Base-by-base conservation (phyloP, 2,329 filamentous ascomycete species). In the Claviceps sp. region DNA sequence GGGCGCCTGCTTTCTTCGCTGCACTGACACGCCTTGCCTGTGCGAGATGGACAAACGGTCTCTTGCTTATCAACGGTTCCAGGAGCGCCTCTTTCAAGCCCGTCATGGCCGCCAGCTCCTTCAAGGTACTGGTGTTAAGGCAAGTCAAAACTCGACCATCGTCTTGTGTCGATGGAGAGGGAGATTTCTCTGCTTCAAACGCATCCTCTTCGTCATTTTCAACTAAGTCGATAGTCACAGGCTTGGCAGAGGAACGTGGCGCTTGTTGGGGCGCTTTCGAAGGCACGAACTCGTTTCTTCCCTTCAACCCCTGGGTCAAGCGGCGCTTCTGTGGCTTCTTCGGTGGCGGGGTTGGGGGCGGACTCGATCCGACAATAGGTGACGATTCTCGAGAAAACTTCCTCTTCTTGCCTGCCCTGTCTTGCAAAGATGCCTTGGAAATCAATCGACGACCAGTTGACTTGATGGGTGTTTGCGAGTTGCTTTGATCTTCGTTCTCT, bases 51-150 rank as follows among this genome's bases (percentile, higher is more conserved):
- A 64, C 65, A 64, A 95, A 97, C 0, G 91, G 91, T 10, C 88
- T 82, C 55, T 86, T 77, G 1, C 80, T 77, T 11, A 95, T 70
- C 52, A 97, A 76, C 14, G 80, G 68, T 44, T 83, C 75, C 1
- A 90, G 82, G 47, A 83, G 75, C 5, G 82, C 79, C 57, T 85
- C 77, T 39, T 85, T 83, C 54, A 86, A 81, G 37, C 82, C 83
- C 0, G 88, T 88, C 55, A 96, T 83, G 58, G 95, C 90, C 1
- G 85, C 80, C 43, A 98, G 77, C 53, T 91, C 87, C 39, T 84
- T 78, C 10, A 80, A 71, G 5, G 81, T 80, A 64, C 87, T 93
- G 0, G 75, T 81, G 62, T 97, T 97, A 66, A 98, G 82, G 61
- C 89, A 94, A 7, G 82, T 76, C 30, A 97, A 72, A 6, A 96